Conservation (phyloP, 2,329 filamentous ascomycete genomes). For the Paecilomyces fulvus region DNA sequence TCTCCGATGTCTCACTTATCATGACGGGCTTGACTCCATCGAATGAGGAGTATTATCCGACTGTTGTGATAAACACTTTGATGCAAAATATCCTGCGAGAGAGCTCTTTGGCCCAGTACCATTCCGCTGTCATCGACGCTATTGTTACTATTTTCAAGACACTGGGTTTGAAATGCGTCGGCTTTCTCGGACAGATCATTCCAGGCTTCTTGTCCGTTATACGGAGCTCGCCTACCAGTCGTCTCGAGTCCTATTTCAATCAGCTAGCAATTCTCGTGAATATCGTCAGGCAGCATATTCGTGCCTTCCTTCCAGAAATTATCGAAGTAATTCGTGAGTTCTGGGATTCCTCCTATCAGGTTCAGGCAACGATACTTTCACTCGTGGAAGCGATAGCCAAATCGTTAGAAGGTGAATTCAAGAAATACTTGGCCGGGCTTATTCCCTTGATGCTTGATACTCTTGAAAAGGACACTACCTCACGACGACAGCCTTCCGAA, state of each 20-base stretch:
- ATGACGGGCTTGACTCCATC: conserved; percentile 96
- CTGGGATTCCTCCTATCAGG: conserved; percentile 70
- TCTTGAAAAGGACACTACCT: conserved; percentile 73
- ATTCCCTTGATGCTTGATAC: conserved; percentile 91
- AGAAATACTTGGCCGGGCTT: conserved; percentile 82
- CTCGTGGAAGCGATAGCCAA: conserved; percentile 90
- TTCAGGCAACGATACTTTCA: conserved; percentile 85
- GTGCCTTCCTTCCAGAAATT: conserved; percentile 80
- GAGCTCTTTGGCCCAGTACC: conserved; percentile 78
- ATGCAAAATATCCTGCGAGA: conserved; percentile 82
- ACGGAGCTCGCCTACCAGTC: conserved; percentile 63
- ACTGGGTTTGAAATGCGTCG: conserved; percentile 88
- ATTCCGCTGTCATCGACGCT: conserved; percentile 89
- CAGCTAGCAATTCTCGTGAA: conserved; percentile 87
- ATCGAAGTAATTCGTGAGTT: conserved; percentile 80
- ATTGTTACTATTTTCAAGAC: conserved; percentile 99
- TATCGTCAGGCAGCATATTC: conserved; percentile 93
- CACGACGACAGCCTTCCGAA: conserved; percentile 73
- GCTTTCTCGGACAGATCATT: conserved; percentile 87
- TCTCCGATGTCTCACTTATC: conserved; percentile 93
- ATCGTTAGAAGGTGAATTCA: conserved; percentile 94
- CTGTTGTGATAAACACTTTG: conserved; percentile 92
- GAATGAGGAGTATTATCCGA: conserved; percentile 97
- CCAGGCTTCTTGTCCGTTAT: conserved; percentile 91
- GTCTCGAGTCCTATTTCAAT: conserved; percentile 94